Percentiles rank a stretch among this genome's conserved stretches.
phyloP scores from a whole-genome alignment of 1,139 yeast genomes.

The Scheffersomyces lignicola region DNA sequence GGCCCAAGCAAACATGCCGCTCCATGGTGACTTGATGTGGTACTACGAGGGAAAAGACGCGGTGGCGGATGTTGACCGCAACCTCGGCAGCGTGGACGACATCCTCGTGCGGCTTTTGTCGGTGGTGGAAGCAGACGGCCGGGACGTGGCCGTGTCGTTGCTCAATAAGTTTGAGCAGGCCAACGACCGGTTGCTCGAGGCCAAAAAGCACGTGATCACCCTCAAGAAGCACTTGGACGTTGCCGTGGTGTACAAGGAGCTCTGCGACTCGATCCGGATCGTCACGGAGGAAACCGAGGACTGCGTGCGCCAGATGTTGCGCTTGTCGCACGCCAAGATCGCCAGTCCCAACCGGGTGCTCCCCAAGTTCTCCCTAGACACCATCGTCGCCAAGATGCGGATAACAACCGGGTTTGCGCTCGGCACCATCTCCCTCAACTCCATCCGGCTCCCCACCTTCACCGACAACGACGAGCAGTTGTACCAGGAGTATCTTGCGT shows the following conservation, averaged over 20 bases:
- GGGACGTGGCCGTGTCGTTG: conserved; percentile 11
- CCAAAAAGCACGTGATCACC: conserved; percentile 35
- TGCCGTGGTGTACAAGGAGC: conserved; percentile 58
- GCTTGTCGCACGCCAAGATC: conserved; percentile 39
- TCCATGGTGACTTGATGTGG: conserved; percentile 36
- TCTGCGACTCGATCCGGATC: conserved; percentile 49
- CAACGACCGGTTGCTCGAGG: conserved; percentile 40
- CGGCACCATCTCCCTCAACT: conserved; percentile 17
- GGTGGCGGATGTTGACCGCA: conserved; percentile 36
- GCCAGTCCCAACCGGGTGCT: conserved; percentile 44
- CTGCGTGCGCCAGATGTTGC: conserved; percentile 41
- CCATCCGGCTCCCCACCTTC: conserved; percentile 34
- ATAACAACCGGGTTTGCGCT: conserved; percentile 23
- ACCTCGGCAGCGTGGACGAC: conserved; percentile 47
- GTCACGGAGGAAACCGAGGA: conserved; percentile 51
- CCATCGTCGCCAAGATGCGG: conserved; percentile 40
- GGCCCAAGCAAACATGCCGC: conserved; percentile 7
- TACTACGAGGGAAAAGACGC: conserved; percentile 47
- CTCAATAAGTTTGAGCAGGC: conserved; percentile 31
- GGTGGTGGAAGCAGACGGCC: conserved; percentile 27
- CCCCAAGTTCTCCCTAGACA: conserved; percentile 40
- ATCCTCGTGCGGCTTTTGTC: conserved; percentile 41
- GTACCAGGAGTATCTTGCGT: conserved; percentile 28
- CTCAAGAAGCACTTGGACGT: conserved; percentile 51
- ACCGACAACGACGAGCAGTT: conserved; percentile 27